Conservation (phyloP, 306 rosid genomes). For the Trifolium fragiferum region DNA sequence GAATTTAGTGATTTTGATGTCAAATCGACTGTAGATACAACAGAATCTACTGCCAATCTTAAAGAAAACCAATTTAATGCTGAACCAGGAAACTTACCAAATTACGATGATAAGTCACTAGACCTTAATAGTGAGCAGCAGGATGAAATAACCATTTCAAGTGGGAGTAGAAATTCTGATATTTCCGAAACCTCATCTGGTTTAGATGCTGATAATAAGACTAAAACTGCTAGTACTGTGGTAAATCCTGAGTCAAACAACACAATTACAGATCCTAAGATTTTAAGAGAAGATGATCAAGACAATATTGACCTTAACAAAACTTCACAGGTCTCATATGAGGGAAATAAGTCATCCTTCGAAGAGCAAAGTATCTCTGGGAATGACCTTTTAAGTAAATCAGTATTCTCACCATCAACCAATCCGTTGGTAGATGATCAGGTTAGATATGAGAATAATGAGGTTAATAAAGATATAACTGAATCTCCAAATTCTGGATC, state of each 20-base stretch:
- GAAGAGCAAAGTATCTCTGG: slow-evolving; percentile 50
- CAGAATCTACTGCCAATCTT: slow-evolving; percentile 54
- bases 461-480: slow-evolving; percentile 51
- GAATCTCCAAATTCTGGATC: slow-evolving; percentile 62
- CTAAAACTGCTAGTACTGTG: slow-evolving; percentile 41
- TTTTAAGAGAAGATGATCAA: slow-evolving; percentile 43
- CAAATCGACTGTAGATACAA: slow-evolving; percentile 47
- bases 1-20: slow-evolving; percentile 59
- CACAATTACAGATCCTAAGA: slow-evolving; percentile 50
- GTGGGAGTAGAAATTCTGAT: slow-evolving; percentile 42
- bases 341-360: slow-evolving; percentile 52
- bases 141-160: slow-evolving; percentile 54
- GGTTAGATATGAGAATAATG: slow-evolving; percentile 44
- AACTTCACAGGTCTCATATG: slow-evolving; percentile 49
- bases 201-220: slow-evolving; percentile 45
- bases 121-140: slow-evolving; percentile 50
- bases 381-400: slow-evolving; percentile 46
- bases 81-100: slow-evolving; percentile 48
- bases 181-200: slow-evolving; percentile 44
- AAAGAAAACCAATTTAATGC: slow-evolving; percentile 51
- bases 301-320: slow-evolving; percentile 49
- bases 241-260: slow-evolving; percentile 49
- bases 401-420: slow-evolving; percentile 42
- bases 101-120: slow-evolving; percentile 46
- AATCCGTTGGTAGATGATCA: slow-evolving; percentile 49